Conservation (phyloP, 1,284 basidiomycete genomes). For the Psilocybe mexicana region DNA sequence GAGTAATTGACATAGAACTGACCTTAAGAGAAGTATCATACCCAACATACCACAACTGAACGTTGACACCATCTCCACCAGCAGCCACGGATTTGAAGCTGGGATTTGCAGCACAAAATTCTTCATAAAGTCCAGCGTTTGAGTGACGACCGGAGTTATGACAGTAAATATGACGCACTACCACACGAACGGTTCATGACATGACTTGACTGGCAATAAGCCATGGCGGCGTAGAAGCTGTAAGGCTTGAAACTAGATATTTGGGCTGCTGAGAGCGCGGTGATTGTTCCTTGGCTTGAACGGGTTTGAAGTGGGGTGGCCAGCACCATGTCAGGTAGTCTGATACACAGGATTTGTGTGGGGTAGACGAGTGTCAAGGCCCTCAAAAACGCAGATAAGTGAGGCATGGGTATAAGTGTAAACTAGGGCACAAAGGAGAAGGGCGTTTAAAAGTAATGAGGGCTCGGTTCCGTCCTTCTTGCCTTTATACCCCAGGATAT, state of each 20-base stretch:
- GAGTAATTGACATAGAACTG: neutral
- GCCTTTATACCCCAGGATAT: no score
- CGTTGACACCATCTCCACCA: slow-evolving; percentile 53
- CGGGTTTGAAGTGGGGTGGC: no score
- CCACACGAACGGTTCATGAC: slow-evolving; percentile 62
- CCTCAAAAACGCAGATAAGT: no score
- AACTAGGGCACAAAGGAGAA: no score
- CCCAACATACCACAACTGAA: slow-evolving; percentile 48
- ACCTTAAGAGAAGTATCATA: slow-evolving; percentile 30
- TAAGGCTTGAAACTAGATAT: slow-evolving; percentile 52
- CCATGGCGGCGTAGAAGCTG: slow-evolving; percentile 54
- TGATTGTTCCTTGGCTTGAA: no score
- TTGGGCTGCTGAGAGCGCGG: slow-evolving; percentile 36
- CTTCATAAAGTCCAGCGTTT: slow-evolving; percentile 27
- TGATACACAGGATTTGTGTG: no score
- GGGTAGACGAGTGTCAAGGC: no score
- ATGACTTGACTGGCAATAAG: slow-evolving; percentile 46
- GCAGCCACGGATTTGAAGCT: slow-evolving; percentile 55
- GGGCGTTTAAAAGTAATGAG: no score
- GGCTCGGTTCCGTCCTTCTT: no score
- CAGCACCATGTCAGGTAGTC: no score
- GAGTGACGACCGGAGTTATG: neutral
- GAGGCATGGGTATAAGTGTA: no score
- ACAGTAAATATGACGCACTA: slow-evolving; percentile 27
- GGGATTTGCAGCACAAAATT: slow-evolving; percentile 51